Base-by-base conservation (phyloP, 1,284 basidiomycete species). In the Meira nashicola region DNA sequence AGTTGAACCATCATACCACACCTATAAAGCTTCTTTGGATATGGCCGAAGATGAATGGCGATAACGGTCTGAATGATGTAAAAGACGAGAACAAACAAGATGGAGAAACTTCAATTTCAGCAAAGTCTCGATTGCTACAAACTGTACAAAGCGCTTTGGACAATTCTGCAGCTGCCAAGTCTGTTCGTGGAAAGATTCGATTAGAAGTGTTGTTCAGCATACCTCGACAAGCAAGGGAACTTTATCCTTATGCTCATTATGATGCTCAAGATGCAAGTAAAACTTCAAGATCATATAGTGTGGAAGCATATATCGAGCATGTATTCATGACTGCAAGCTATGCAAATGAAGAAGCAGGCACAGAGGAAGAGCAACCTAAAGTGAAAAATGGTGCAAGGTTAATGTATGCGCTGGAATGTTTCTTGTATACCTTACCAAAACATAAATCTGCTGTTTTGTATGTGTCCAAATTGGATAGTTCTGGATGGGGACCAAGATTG, bases 401-500 rank as follows among this genome's bases (percentile, higher is more conserved):
- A 15, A 85, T 90, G 28, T 84, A 86, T 7, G 94, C 87, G 1
- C 84, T 97, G 63, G 91, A 94, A 73, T 89, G 87, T 0, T 84
- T 82, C 57, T 80, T 96, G 37, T 96, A 92, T 82, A 85, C 86
- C 47, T 74, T 89, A 51, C 87, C 88, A 3, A 70, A 84, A 1
- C 87, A 87, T 1, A 83, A 83, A 1, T 84, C 84, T 57, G 86
- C 86, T 1, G 83, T 98, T 39, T 80, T 98, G 21, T 96, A 97
- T 79, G 83, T 97, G 49, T 89, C 90, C 53, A 98, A 98, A 80
- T 86, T 96, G 57, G 95, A 97, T 78, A 87, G 92, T 12, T 92
- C 91, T 0, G 93, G 93, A 0, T 90, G 89, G 65, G 85, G 82
- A 0, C 74, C 71, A 3, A 39, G 48, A 6, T 15, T 59, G 3